A percentile compares a stretch with the other conserved stretches of the same genome.
phyloP scores from a whole-genome alignment of 2,329 filamentous ascomycete genomes.

The Fusarium oxysporum region DNA sequence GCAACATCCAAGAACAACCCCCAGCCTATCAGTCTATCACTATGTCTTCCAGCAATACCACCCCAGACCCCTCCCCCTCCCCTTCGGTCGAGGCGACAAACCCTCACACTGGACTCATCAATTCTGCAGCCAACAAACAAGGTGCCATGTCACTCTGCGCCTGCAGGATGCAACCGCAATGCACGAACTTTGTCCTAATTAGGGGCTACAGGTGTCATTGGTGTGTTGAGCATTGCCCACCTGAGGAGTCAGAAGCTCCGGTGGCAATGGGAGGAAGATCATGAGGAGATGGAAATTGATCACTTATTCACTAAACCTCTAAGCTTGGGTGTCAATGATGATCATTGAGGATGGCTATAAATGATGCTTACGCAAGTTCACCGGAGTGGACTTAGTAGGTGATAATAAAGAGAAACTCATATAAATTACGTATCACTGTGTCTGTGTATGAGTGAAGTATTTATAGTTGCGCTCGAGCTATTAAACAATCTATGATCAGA shows the following conservation, averaged over 20 bases:
- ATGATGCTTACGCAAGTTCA: fast-evolving
- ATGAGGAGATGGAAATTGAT: too few relatives aligned
- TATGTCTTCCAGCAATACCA: too few relatives aligned
- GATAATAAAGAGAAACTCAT: not conserved
- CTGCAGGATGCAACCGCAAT: not conserved
- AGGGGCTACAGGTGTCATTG: not conserved
- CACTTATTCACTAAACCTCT: too few relatives aligned
- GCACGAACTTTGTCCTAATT: fast-evolving
- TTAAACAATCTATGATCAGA: too few relatives aligned
- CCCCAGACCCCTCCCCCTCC: too few relatives aligned
- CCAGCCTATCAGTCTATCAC: too few relatives aligned
- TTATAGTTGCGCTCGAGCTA: too few relatives aligned
- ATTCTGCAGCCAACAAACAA: not conserved
- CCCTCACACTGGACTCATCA: too few relatives aligned
- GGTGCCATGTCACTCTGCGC: not conserved
- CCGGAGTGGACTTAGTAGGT: fast-evolving
- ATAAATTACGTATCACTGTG: not conserved
- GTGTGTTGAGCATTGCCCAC: not conserved
- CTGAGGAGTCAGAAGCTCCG: fast-evolving
- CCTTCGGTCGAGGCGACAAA: too few relatives aligned
- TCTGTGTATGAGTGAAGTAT: not conserved
- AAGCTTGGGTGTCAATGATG: fast-evolving
- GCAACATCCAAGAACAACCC: too few relatives aligned
- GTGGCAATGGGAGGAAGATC: fast-evolving
- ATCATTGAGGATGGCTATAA: fast-evolving